Evolutionary conservation across 805 yeast species (phyloP).

Genomic region (Nakazawaea peltata): DNA sequence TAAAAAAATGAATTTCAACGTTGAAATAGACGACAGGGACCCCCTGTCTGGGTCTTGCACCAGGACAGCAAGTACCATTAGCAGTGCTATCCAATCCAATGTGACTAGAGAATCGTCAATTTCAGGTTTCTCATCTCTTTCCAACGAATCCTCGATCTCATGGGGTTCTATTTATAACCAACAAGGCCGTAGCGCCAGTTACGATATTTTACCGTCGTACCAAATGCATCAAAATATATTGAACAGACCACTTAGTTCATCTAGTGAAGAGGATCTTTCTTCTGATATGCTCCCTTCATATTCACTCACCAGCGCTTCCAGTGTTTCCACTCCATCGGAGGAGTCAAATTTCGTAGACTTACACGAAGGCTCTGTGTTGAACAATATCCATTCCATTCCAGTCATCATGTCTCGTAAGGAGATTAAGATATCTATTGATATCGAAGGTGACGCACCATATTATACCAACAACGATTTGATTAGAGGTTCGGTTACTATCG

Average conservation of each 20-base stretch:
- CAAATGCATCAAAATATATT: slow-evolving; percentile 37
- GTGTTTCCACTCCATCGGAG: slow-evolving; percentile 24
- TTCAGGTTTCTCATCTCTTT: no score
- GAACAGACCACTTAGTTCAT: slow-evolving; percentile 16
- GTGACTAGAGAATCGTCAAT: no score
- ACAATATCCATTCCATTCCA: slow-evolving; percentile 33
- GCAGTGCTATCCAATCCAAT: no score
- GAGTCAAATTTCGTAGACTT: slow-evolving; percentile 25
- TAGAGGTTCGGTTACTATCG: slow-evolving; percentile 35
- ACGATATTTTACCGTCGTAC: slow-evolving; percentile 32
- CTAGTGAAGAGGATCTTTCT: slow-evolving; percentile 14
- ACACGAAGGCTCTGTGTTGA: slow-evolving; percentile 8
- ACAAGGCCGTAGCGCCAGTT: no score
- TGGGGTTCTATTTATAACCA: no score
- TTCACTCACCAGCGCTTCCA: slow-evolving; percentile 10
- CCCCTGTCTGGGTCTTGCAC: no score
- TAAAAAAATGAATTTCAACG: no score
- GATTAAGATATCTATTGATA: neutral
- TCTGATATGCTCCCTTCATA: neutral
- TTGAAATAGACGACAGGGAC: no score
- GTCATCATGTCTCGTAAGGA: slow-evolving; percentile 30
- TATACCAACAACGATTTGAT: slow-evolving; percentile 27
- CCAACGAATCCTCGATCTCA: no score
- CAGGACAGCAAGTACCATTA: no score
- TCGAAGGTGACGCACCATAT: neutral